Percentiles rank a stretch among this genome's conserved stretches.
Evolutionary conservation across 805 yeast species (phyloP).

Genomic region (Peterozyma xylosa): DNA sequence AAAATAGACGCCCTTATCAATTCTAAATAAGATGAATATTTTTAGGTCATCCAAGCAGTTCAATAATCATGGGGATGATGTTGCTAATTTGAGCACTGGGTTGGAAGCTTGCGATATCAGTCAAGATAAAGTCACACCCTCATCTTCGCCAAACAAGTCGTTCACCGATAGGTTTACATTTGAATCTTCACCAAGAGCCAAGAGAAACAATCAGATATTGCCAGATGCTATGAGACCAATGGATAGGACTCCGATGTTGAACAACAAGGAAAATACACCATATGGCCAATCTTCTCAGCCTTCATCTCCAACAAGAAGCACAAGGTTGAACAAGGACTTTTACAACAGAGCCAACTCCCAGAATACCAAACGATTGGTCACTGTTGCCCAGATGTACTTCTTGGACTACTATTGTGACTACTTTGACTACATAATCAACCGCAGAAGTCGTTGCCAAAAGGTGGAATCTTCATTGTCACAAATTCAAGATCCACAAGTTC

Average conservation of each 20-base stretch:
- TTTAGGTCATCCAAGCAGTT: constrained; percentile 2
- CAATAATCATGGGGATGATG: constrained; percentile 3
- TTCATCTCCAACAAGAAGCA: constrained; percentile 13
- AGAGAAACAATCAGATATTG: constrained; percentile 8
- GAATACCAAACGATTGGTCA: constrained; percentile 77
- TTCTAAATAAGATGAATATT: constrained; percentile 4
- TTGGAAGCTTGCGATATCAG: constrained; percentile 8
- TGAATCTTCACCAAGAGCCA: constrained; percentile 15
- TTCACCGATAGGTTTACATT: constrained; percentile 9
- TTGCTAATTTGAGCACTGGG: constrained; percentile 8
- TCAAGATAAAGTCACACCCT: constrained; percentile 3
- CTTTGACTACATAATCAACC: constrained; percentile 83
- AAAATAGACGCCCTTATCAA: too few relatives aligned
- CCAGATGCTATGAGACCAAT: constrained; percentile 14
- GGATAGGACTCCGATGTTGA: constrained; percentile 28
- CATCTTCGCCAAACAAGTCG: constrained; percentile 7
- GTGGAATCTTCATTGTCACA: constrained; percentile 49
- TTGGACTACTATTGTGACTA: constrained; percentile 93
- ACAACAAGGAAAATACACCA: constrained; percentile 35
- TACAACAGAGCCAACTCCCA: constrained; percentile 54
- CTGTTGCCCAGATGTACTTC: constrained; percentile 90
- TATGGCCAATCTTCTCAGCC: constrained; percentile 15
- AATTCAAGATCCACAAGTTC: constrained; percentile 32
- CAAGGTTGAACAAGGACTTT: constrained; percentile 33
- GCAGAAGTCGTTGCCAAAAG: constrained; percentile 74